These are phyloP conservation scores for Scedosporium dehoogii DNA, from an alignment of 2,329 filamentous ascomycete species.

Conservation along the genomic window DNA sequence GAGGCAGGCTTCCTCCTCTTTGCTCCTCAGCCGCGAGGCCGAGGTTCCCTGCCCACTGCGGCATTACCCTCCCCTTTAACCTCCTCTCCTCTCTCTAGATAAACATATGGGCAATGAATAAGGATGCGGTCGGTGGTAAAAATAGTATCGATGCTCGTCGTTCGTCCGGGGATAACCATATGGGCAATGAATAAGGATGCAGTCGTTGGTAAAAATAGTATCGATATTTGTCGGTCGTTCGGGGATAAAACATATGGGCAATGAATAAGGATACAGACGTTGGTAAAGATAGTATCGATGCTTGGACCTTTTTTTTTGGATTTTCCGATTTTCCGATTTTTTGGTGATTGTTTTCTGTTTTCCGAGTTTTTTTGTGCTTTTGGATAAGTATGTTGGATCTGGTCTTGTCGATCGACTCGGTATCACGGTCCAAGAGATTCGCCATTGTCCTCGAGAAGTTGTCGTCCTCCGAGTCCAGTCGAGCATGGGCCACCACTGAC, in stretches of 20 bases:
- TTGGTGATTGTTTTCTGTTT: background rate
- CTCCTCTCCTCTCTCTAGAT: background rate
- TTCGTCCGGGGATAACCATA: background rate
- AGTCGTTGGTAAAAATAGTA: background rate
- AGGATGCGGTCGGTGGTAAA: background rate
- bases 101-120: background rate
- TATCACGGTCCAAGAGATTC: background rate
- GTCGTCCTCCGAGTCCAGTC: no score
- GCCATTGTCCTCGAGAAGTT: no score
- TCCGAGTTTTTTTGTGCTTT: background rate
- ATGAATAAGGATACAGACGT: background rate
- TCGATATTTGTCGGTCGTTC: background rate
- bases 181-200: background rate
- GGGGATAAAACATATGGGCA: no score
- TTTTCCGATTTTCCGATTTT: background rate
- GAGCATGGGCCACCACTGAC: no score
- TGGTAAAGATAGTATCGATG: background rate
- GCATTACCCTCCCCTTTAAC: background rate
- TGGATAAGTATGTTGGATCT: background rate
- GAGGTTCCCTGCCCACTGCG: conserved; percentile 3
- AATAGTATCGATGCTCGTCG: background rate
- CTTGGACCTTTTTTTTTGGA: background rate
- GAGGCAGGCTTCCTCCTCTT: conserved; percentile 2
- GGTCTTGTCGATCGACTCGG: background rate
- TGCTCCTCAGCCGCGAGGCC: background rate